Evolutionary conservation across 164 flowering plant genomes (phyloP), one percentile per base, ranked within the genome.

Genomic region (Stephania yunnanensis): DNA sequence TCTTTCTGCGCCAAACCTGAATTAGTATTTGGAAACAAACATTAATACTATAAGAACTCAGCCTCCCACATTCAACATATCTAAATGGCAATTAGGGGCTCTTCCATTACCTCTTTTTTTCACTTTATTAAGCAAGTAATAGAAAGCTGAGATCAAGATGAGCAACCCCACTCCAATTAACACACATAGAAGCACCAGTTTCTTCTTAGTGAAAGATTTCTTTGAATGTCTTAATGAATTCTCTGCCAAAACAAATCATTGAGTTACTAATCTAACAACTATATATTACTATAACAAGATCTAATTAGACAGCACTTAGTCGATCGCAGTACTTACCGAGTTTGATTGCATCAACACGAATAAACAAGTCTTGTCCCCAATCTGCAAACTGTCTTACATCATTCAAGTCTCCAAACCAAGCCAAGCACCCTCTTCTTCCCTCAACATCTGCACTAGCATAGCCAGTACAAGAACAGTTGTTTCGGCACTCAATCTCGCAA

Each of bases 401-500:
- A 70, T 29, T 70, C 58, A 70, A 20, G 22, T 46, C 30, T 58
- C 72, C 72, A 44, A 15, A 70, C 72, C 72, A 70, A n/a, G 31
- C 29, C 12, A 70, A 20, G 15, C 55, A 71, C 22, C 64, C 50
- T 44, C 67, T 58, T 44, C 67, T 58, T 11, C 53, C 66, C 12
- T 6, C 25, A 19, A 46, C 42, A 67, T 74, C 52, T 10, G 76
- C 76, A n/a, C 66, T 61, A 61, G 66, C n/a, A 17, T 19, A 61
- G 7, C 66, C 66, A 61, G 31, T 44, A 17, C 76, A 74, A 10
- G 76, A 74, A 67, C 76, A 74, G 20, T 66, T 48, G 15, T 7
- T 36, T 42, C 68, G 25, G 25, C 76, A 74, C 46, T 74, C 71
- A 6, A 19, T 20, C 13, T 29, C 44, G 36, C 71, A 66, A 10